A percentile compares a stretch with the other conserved stretches of the same genome.
These are phyloP conservation scores for Heliamphora pulchella DNA, from an alignment of 179 eudicot species.

Conservation along the genomic window DNA sequence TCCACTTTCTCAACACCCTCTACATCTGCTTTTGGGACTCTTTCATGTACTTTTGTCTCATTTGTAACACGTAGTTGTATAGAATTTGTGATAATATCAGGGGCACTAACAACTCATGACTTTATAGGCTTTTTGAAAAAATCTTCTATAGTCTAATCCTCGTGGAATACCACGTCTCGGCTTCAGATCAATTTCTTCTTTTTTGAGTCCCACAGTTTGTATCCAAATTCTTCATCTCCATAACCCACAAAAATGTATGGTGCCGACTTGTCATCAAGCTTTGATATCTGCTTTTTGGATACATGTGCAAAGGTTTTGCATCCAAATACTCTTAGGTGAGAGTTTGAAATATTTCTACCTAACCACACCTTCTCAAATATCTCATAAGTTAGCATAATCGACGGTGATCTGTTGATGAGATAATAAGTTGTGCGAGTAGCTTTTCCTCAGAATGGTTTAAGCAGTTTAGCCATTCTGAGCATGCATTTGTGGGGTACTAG, in stretches of 20 bases:
- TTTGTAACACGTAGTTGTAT: not conserved
- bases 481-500: too few species aligned
- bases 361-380: not conserved
- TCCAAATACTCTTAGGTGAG: slow-evolving; percentile 13
- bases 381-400: not conserved
- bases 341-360: not conserved
- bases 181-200: not conserved
- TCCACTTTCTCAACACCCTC: not conserved
- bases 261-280: slow-evolving; percentile 12
- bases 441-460: not conserved
- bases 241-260: not conserved
- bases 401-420: not conserved
- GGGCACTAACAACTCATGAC: not conserved
- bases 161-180: not conserved
- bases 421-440: not conserved
- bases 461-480: not conserved
- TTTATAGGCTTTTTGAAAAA: not conserved
- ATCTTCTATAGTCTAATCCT: not conserved
- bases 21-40: not conserved
- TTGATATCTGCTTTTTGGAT: not conserved
- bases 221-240: too few species aligned
- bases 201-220: not conserved
- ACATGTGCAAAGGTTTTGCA: slow-evolving; percentile 5
- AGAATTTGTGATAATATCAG: not conserved
- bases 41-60: not conserved